Evolutionary conservation across 805 yeast genomes (phyloP), one percentile per base, ranked within the genome.

Genomic region (Wickerhamomyces subpelliculosus): DNA sequence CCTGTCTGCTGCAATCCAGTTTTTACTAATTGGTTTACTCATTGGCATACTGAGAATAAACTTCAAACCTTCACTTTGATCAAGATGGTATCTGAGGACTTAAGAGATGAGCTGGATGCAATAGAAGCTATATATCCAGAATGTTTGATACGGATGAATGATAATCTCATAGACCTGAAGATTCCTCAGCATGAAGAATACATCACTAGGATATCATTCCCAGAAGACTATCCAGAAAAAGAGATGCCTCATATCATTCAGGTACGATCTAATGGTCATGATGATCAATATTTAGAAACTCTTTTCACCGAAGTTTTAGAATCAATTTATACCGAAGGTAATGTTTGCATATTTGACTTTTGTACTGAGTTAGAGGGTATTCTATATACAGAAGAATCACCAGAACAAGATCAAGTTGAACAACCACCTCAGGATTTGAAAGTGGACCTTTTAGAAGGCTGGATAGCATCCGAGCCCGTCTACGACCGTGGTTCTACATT

Each of bases 51-150:
- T n/a, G n/a, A n/a, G n/a, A n/a, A n/a, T n/a, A n/a, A n/a, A n/a
- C 36, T 64, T 65, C 14, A 53, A 47, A 21, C 53, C 50, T 1
- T 47, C 52, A n/a, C 54, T 43, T 60, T 55, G 54, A 13, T n/a
- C 18, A 19, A 3, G 4, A 47, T 49, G 53, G 29, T 48, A n/a
- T 55, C 64, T 1, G 73, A 73, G 42, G 83, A 79, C 25, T 61
- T 83, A 7, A 54, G 54, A 17, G 93, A 86, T 38, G 98, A 90
- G 53, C 60, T 86, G 16, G 78, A 74, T 28, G 90, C 96, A 11
- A 78, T 90, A 10, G 83, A 85, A 39, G 93, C 96, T 4, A 90
- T 93, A 11, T 90, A 77, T 53, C 96, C 95, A 1, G 84, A 70
- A 13, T 67, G 76, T 29, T 55, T 78, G 26, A 58, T 61, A 4